Percentiles rank a stretch among this genome's conserved stretches.
These are phyloP conservation scores for Xylaria sp. DNA, from an alignment of 2,329 filamentous ascomycete genomes.

Conservation along the genomic window DNA sequence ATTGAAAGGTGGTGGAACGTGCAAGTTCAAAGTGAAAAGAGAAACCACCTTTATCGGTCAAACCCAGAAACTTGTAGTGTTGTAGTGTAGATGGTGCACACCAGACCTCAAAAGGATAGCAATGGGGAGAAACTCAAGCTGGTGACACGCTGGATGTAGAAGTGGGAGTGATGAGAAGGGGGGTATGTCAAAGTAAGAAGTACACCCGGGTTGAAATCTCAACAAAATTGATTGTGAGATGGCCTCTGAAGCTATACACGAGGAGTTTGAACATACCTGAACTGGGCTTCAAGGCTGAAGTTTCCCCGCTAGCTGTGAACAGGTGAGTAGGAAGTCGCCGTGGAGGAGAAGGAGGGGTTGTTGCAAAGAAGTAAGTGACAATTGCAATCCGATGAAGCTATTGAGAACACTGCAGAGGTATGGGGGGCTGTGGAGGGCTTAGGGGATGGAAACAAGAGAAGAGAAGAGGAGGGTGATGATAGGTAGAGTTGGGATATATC, in stretches of 20 bases:
- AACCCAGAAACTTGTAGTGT: no score
- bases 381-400: background rate
- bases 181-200: background rate
- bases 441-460: no score
- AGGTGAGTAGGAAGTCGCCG: background rate
- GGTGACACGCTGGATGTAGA: background rate
- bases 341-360: background rate
- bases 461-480: no score
- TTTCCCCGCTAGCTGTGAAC: background rate
- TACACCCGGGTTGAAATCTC: background rate
- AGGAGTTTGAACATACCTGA: background rate
- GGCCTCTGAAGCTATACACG: background rate
- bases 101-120: no score
- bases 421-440: background rate
- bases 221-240: background rate
- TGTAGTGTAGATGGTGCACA: no score
- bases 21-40: no score
- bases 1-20: no score
- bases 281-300: background rate
- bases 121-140: no score
- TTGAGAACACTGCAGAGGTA: background rate
- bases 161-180: background rate
- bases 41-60: no score
- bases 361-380: background rate
- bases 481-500: no score